These are phyloP conservation scores for Eucalyptus regnans DNA, from an alignment of 345 rosid species.

Conservation along the genomic window DNA sequence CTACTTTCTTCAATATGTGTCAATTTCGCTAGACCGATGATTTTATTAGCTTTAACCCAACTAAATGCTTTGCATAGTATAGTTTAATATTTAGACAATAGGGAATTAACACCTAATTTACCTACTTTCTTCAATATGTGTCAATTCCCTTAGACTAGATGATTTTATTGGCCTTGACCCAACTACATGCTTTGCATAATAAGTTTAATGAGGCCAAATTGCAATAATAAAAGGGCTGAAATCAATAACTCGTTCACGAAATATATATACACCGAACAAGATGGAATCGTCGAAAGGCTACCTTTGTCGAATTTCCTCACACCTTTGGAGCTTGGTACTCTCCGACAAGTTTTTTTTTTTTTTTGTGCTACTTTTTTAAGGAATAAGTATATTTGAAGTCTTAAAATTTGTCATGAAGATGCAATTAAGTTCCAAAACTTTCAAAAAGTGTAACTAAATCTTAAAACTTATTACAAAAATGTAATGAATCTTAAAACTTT, in stretches of 20 bases:
- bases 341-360: background rate
- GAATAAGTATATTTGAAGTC: too few species aligned
- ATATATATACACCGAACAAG: background rate
- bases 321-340: background rate
- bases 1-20: background rate
- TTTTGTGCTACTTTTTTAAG: background rate
- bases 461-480: accelerated
- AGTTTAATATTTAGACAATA: background rate
- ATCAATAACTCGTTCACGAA: background rate
- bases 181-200: background rate
- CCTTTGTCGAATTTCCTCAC: background rate
- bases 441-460: too few species aligned
- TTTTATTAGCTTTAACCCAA: background rate
- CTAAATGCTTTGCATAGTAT: background rate
- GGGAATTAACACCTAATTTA: background rate
- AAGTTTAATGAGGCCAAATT: background rate
- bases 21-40: background rate
- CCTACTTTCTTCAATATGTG: background rate
- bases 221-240: background rate
- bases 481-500: too few species aligned
- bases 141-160: background rate
- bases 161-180: background rate
- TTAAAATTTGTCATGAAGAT: background rate
- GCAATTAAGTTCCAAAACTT: accelerated
- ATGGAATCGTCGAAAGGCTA: background rate